Evolutionary conservation across 2,329 filamentous ascomycete species (phyloP).

Genomic region (Geoglossum cookeanum): DNA sequence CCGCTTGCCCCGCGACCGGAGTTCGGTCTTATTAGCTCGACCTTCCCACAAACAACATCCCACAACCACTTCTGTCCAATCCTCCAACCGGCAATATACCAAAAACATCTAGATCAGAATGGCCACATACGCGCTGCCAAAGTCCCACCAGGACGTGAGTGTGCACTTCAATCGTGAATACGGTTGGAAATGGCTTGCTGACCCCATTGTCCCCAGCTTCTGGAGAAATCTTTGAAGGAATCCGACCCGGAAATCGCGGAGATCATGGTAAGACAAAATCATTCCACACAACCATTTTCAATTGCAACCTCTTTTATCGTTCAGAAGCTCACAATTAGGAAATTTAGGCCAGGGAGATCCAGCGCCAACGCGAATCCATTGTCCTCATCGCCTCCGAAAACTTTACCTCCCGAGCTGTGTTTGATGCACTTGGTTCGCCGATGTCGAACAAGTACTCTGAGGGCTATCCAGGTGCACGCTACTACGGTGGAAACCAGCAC

Average conservation of each 20-base stretch:
- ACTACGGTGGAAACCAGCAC: conserved; percentile 98
- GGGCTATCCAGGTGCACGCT: conserved; percentile 92
- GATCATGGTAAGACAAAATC: conserved; percentile 60
- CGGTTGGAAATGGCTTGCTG: conserved; percentile 12
- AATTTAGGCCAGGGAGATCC: conserved; percentile 65
- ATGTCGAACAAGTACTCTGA: conserved; percentile 98
- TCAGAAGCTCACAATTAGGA: conserved; percentile 16
- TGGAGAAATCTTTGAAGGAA: conserved; percentile 85
- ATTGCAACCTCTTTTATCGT: neutral
- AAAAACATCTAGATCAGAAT: neutral
- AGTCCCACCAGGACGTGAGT: conserved; percentile 46
- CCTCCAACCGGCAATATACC: neutral
- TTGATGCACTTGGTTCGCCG: conserved; percentile 84
- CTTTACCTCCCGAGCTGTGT: conserved; percentile 94
- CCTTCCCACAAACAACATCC: neutral
- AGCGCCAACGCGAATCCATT: conserved; percentile 96
- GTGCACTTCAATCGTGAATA: conserved; percentile 9
- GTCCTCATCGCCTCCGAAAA: conserved; percentile 98
- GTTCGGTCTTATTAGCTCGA: neutral
- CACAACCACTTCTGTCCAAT: neutral
- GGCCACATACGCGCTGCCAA: conserved; percentile 39
- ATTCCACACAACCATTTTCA: neutral
- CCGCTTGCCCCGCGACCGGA: neutral
- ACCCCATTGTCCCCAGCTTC: conserved; percentile 44
- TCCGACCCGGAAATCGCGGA: conserved; percentile 84